A percentile compares a stretch with the other conserved stretches of the same genome.
Conservation (phyloP, 495 filamentous ascomycete genomes). For the Annulohypoxylon nitens region DNA sequence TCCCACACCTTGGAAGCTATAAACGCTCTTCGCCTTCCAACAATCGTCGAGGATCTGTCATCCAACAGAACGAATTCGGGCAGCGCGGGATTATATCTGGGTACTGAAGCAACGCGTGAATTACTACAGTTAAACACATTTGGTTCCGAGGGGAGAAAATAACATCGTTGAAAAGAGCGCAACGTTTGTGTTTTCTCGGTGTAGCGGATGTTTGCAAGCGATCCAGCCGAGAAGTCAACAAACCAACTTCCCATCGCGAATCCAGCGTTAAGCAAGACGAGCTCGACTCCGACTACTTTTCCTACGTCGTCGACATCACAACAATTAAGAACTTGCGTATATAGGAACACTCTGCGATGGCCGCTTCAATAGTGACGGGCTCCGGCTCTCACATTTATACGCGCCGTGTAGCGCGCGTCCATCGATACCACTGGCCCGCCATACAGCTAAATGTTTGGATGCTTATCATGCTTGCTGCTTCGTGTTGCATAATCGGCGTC, state of each 20-base stretch:
- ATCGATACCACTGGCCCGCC: conserved; percentile 94
- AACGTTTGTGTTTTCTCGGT: background rate
- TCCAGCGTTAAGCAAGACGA: background rate
- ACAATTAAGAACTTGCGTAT: background rate
- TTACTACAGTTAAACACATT: background rate
- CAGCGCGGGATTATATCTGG: conserved; percentile 3
- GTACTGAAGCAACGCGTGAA: background rate
- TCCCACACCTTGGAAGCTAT: conserved; percentile 22
- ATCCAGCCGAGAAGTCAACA: background rate
- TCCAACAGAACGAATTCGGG: background rate
- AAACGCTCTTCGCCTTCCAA: background rate
- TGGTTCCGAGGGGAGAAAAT: background rate
- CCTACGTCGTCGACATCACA: background rate
- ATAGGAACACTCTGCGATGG: conserved; percentile 45
- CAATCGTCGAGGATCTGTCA: background rate
- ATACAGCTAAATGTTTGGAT: conserved; percentile 93
- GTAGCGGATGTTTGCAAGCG: background rate
- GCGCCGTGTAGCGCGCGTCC: conserved; percentile 62
- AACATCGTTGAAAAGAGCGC: background rate
- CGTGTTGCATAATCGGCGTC: conserved; percentile 85
- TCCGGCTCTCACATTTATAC: conserved; percentile 58
- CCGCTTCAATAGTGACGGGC: conserved; percentile 56
- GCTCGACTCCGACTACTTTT: background rate
- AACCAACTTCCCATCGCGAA: background rate
- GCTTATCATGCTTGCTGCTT: conserved; percentile 84